Evolutionary conservation across 768 basidiomycete genomes (phyloP).

Genomic region (Udeniomyces megalosporus): DNA sequence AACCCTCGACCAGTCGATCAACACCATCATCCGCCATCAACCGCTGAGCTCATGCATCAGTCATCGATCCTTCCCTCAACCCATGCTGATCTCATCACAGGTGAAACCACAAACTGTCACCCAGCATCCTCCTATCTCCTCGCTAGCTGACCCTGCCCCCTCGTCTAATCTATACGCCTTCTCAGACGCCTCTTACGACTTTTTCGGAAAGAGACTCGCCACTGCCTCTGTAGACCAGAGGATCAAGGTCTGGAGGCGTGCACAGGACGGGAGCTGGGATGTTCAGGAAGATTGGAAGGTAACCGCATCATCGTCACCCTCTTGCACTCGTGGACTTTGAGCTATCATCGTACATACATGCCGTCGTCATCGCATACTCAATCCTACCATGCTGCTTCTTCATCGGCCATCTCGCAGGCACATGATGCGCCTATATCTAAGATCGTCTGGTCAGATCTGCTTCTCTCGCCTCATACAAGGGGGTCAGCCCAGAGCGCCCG

Average conservation of each 20-base stretch:
- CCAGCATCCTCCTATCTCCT: not conserved
- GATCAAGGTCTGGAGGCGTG: conserved; percentile 81
- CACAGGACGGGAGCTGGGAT: conserved; percentile 53
- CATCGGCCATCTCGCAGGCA: conserved; percentile 39
- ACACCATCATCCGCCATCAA: no score
- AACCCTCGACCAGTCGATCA: no score
- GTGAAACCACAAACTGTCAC: not conserved
- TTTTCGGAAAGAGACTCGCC: conserved; percentile 66
- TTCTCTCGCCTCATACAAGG: no score
- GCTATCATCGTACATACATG: no score
- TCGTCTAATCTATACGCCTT: not conserved
- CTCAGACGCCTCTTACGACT: conserved; percentile 60
- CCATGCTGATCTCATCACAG: conserved; percentile 6
- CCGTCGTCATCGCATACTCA: no score
- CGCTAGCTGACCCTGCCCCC: not conserved
- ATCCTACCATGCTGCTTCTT: not conserved
- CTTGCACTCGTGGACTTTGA: no score
- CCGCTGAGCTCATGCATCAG: conserved; percentile 6
- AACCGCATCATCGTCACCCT: conserved; percentile 16
- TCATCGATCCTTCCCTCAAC: conserved; percentile 7
- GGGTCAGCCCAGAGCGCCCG: no score
- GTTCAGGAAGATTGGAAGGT: conserved; percentile 87
- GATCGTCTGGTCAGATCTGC: conserved; percentile 43
- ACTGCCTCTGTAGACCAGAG: conserved; percentile 70
- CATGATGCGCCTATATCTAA: conserved; percentile 79